These are phyloP conservation scores for Hondaea fermentalgiana DNA, from an alignment of 108 stramenopile species.

Conservation along the genomic window DNA sequence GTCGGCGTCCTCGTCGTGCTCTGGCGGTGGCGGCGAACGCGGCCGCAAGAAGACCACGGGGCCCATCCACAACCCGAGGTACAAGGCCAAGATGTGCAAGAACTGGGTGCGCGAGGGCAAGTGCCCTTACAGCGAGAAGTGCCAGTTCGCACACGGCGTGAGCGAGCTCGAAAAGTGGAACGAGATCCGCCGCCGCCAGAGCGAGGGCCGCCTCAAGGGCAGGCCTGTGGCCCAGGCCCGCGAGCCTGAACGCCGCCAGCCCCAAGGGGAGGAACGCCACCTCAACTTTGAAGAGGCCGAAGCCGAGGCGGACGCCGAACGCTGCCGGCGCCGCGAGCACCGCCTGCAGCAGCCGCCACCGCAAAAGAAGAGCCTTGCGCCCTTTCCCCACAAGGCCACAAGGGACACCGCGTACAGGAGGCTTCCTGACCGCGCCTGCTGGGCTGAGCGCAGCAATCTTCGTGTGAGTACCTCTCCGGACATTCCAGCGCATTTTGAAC, in stretches of 20 bases:
- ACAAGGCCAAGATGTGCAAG: slow-evolving; percentile 17
- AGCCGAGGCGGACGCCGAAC: no score
- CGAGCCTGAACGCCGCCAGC: neutral
- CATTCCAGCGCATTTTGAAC: no score
- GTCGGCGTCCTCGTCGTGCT: no score
- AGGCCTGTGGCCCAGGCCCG: neutral
- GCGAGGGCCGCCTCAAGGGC: slow-evolving; percentile 1
- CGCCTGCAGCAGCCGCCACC: no score
- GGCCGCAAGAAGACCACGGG: slow-evolving; percentile 3
- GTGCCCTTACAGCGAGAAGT: slow-evolving; percentile 10
- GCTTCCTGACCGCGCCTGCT: neutral
- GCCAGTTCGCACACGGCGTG: slow-evolving; percentile 1
- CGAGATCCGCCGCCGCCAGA: neutral
- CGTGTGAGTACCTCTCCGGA: no score
- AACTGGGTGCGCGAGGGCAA: slow-evolving; percentile 10
- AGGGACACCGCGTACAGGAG: neutral
- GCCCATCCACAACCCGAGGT: neutral
- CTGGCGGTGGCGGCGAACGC: no score
- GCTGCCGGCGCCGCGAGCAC: no score
- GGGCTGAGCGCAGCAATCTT: neutral
- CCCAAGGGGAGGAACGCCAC: neutral
- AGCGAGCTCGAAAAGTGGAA: neutral
- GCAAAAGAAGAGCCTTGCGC: no score
- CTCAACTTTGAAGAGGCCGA: neutral
- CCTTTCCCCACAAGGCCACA: no score